Evolutionary conservation across 1,139 yeast species (phyloP).

Genomic region (Zygosaccharomyces sapae): DNA sequence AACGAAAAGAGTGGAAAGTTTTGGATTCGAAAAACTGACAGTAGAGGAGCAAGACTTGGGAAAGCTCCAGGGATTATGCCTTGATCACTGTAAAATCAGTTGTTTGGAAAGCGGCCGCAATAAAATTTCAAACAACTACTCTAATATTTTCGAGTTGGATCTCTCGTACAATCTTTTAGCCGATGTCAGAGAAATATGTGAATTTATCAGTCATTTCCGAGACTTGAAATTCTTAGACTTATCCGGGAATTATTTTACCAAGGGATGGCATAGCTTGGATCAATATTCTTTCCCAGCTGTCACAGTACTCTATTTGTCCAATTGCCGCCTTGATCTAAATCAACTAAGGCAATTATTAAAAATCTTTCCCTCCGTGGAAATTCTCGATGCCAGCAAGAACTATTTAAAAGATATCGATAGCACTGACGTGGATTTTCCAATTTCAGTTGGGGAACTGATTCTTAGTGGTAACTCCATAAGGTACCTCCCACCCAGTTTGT

Average conservation of each 20-base stretch:
- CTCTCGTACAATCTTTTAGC: constrained; percentile 57
- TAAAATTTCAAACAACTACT: constrained; percentile 6
- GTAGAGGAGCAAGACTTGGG: constrained; percentile 45
- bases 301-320: constrained; percentile 37
- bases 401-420: constrained; percentile 29
- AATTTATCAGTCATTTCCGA: constrained; percentile 40
- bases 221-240: constrained; percentile 46
- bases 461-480: constrained; percentile 12
- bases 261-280: constrained; percentile 8
- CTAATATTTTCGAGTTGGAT: constrained; percentile 47
- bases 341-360: constrained; percentile 36
- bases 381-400: constrained; percentile 50
- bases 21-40: constrained; percentile 60
- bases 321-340: constrained; percentile 34
- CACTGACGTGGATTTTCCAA: constrained; percentile 34
- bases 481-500: constrained; percentile 5
- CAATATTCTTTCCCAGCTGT: constrained; percentile 16
- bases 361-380: constrained; percentile 44
- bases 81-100: constrained; percentile 42
- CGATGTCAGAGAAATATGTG: constrained; percentile 41
- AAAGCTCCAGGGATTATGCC: constrained; percentile 46
- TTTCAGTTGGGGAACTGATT: constrained; percentile 9
- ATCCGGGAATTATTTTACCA: constrained; percentile 59
- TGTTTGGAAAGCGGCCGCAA: constrained; percentile 10
- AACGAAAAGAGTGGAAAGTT: constrained; percentile 52